Conservation (phyloP, 1,284 basidiomycete genomes). For the Apiotrichum brassicae region DNA sequence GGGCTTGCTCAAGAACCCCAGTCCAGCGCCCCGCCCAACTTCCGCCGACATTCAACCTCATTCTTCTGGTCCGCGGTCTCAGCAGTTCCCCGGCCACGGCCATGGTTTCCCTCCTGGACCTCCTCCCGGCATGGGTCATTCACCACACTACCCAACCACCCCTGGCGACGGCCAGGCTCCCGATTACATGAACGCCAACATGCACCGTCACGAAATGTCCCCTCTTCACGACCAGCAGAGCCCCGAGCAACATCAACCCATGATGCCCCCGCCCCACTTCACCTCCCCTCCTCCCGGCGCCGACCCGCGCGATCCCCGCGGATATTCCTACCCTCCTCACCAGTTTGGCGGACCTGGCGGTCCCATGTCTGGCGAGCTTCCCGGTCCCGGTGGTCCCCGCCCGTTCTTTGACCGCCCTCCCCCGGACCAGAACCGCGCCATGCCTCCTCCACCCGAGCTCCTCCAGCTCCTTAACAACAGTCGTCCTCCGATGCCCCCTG, state of each 20-base stretch:
- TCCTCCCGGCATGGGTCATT: conserved; percentile 13
- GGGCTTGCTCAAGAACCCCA: conserved; percentile 34
- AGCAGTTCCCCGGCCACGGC: conserved; percentile 4
- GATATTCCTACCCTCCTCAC: background rate
- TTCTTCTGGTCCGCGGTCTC: background rate
- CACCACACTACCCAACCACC: conserved; percentile 10
- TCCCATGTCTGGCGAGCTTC: conserved; percentile 2
- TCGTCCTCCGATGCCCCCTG: conserved; percentile 2
- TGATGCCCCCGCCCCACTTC: conserved; percentile 13
- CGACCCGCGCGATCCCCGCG: conserved; percentile 8
- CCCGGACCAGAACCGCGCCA: background rate
- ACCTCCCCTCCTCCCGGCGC: conserved; percentile 10
- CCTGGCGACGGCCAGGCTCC: conserved; percentile 1
- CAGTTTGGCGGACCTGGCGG: conserved; percentile 2
- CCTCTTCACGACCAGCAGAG: conserved; percentile 1
- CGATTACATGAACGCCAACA: conserved; percentile 8
- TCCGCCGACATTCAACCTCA: conserved; percentile 9
- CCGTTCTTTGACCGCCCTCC: conserved; percentile 9
- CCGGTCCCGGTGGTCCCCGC: conserved; percentile 1
- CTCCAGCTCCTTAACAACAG: conserved; percentile 27
- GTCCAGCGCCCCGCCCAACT: conserved; percentile 8
- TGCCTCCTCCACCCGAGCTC: conserved; percentile 11
- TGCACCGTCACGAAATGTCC: conserved; percentile 3
- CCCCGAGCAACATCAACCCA: conserved; percentile 1
- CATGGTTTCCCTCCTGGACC: conserved; percentile 1